A percentile compares a stretch with the other conserved stretches of the same genome.
Conservation (phyloP, 164 flowering plant species). For the Berberis vulgaris region DNA sequence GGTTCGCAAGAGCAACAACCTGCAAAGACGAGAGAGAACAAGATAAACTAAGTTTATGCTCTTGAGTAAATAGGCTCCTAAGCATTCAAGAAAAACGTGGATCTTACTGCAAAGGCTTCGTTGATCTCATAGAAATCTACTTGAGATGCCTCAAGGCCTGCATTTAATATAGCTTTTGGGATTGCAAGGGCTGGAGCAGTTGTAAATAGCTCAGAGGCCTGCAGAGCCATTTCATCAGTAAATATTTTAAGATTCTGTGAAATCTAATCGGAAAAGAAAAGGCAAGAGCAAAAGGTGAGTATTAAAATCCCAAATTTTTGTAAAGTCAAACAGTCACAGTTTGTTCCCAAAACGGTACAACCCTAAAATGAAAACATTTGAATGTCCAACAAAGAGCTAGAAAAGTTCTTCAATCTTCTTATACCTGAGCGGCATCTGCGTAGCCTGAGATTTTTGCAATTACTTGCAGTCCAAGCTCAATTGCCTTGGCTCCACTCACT, state of each 20-base stretch:
- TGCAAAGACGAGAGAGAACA: conserved; percentile 14
- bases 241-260: no score
- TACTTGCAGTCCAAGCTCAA: conserved; percentile 63
- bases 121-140: conserved; percentile 92
- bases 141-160: conserved; percentile 77
- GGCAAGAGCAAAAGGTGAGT: no score
- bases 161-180: conserved; percentile 87
- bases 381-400: no score
- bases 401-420: no score
- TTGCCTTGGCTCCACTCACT: conserved; percentile 79
- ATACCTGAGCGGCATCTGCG: conserved; percentile 98
- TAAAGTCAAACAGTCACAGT: no score
- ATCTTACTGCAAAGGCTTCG: conserved; percentile 91
- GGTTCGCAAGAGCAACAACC: conserved; percentile 96
- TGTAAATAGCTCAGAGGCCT: conserved; percentile 93
- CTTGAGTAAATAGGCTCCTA: neutral
- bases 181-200: conserved; percentile 96
- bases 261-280: no score
- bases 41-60: neutral
- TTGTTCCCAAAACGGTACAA: no score
- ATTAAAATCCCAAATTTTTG: no score
- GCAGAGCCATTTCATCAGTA: conserved; percentile 12
- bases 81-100: conserved; percentile 1
- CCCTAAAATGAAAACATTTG: no score
- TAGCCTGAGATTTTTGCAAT: conserved; percentile 70